Base-by-base conservation (phyloP, 106 monocot genomes). In the Acorus gramineus region DNA sequence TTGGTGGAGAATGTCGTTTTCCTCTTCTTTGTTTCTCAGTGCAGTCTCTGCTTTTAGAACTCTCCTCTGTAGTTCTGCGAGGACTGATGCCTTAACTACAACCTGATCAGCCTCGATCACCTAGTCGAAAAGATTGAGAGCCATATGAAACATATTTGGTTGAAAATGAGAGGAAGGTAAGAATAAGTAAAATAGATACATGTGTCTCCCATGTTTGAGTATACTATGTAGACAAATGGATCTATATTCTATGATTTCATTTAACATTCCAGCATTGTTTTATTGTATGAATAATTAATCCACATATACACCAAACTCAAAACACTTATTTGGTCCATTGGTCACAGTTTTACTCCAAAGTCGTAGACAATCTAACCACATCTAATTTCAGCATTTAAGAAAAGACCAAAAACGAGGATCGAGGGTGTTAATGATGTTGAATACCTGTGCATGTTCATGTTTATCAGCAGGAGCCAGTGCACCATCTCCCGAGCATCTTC, bases 1-100 rank as follows among this genome's bases (percentile, higher is more conserved):
- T 62, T 88, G 92, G 7, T 81, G 77, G 50, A 98, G 96, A 8
- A 92, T 73, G 50, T 84, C 85, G 46, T 98, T 98, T 69, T 98
- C 91, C 55, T 86, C 88, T 65, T 98, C 92, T 59, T 89, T 98
- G 56, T 83, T 75, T 65, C 85, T 80, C 5, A 85, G 69, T 11
- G 80, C 70, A 14, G 88, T 67, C 72, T 98, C 96, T 0, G 96
- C 87, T 60, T 90, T 91, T 6, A 92, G 54, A 58, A 89, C 78
- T 73, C 96, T 76, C 59, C 85, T 71, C 47, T 89, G 96, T 14
- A 98, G 77, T 65, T 98, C 96, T 2, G 85, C 81, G 3, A 98
- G 85, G 28, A 92, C 71, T 11, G 96, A 91, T 65, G 85, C 78
- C 73, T 86, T 98, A 12, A 92, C 74, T 6, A 81, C 45, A 60